Evolutionary conservation across 345 rosid genomes (phyloP).

Genomic region (Fremontodendron californicum): DNA sequence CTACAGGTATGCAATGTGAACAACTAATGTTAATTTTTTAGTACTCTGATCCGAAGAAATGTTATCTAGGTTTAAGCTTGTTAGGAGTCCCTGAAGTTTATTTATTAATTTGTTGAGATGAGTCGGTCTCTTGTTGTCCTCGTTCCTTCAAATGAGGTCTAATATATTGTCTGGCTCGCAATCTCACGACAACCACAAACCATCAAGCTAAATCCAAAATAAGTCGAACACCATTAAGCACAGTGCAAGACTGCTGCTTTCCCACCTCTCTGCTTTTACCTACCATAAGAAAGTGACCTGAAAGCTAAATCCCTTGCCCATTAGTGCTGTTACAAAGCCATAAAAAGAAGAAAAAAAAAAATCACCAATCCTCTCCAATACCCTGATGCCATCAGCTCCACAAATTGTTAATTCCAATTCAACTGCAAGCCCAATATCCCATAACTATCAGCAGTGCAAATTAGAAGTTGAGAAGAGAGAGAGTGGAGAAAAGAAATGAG

Average conservation of each 20-base stretch:
- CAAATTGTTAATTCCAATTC: background rate
- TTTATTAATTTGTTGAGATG: background rate
- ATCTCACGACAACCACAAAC: background rate
- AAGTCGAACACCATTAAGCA: background rate
- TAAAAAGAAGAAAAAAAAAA: background rate
- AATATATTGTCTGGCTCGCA: background rate
- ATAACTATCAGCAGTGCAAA: background rate
- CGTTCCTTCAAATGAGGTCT: background rate
- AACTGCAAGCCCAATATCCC: background rate
- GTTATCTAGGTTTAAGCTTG: background rate
- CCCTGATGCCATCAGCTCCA: background rate
- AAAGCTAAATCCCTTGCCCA: background rate
- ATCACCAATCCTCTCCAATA: background rate
- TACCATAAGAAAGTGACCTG: background rate
- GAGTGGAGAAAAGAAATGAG: background rate
- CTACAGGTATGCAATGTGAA: slow-evolving; percentile 52
- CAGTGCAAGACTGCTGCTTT: background rate
- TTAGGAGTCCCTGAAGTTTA: background rate
- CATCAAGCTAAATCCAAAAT: background rate
- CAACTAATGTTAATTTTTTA: background rate
- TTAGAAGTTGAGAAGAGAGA: slow-evolving; percentile 1
- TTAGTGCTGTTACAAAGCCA: background rate
- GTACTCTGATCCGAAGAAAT: background rate
- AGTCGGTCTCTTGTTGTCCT: background rate
- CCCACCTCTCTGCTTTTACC: background rate